phyloP scores from a whole-genome alignment of 1,284 basidiomycete genomes.

The Mycena citricolor region DNA sequence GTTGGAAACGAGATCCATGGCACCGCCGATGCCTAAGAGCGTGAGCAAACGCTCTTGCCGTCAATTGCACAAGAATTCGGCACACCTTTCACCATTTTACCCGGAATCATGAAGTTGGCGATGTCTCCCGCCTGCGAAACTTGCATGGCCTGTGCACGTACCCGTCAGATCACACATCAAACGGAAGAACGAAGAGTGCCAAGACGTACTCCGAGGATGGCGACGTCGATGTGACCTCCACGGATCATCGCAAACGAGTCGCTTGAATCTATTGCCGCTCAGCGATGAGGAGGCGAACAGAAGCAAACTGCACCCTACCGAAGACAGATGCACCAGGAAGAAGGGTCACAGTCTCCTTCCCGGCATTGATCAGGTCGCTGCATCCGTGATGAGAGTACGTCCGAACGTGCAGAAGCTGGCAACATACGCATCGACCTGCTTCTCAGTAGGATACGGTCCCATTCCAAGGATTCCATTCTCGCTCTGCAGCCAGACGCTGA shows the following conservation, averaged over 20 bases:
- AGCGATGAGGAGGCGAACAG: constrained; percentile 3
- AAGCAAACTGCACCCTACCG: constrained; percentile 46
- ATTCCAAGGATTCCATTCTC: constrained; percentile 96
- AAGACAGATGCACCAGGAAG: constrained; percentile 92
- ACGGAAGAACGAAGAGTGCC: no score
- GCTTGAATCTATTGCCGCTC: constrained; percentile 59
- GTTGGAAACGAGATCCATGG: constrained; percentile 95
- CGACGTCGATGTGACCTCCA: constrained; percentile 92
- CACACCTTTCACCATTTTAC: constrained; percentile 83
- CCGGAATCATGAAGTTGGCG: constrained; percentile 98
- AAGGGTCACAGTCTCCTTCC: constrained; percentile 93
- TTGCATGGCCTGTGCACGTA: constrained; percentile 77
- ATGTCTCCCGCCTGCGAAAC: constrained; percentile 92
- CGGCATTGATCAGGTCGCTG: constrained; percentile 92
- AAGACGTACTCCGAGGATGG: constrained; percentile 74
- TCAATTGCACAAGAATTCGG: constrained; percentile 10
- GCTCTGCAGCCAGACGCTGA: constrained; percentile 91
- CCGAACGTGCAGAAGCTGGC: not conserved
- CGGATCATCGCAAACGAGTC: constrained; percentile 97
- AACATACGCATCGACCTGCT: constrained; percentile 85
- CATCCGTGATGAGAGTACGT: constrained; percentile 3
- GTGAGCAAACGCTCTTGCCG: constrained; percentile 1
- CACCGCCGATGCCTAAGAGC: constrained; percentile 89
- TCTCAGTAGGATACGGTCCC: constrained; percentile 89
- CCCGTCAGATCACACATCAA: constrained; percentile 7